Evolutionary conservation across 192 early-diverging fungal genomes (phyloP), one percentile per base, ranked within the genome.

Genomic region (Backusella luteola): DNA sequence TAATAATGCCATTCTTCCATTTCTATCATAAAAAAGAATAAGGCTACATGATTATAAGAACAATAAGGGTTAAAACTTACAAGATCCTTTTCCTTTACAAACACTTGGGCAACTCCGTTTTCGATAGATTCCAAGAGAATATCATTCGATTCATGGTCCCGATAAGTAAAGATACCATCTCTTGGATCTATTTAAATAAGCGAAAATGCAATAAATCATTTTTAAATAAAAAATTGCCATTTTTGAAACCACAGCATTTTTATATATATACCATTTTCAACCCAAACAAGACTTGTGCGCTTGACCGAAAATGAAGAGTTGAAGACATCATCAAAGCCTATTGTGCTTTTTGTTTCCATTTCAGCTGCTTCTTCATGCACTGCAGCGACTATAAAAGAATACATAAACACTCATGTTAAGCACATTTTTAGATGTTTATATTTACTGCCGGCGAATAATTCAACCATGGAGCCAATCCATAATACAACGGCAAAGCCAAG

Each of bases 91-190:
- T 70, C 74, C 52, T 77, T 66, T 4, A 81, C 76, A 78, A 74
- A 81, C 2, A 75, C 69, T 49, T 68, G 67, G 11, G 29, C 49
- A 6, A 63, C 49, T 69, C 77, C 53, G 42, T 78, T 70, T 75
- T 78, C 80, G 34, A 81, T 71, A 9, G 73, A 71, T 35, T 81
- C 73, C 38, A 81, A 66, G 6, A 81, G 32, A 32, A 81, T 81
- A 38, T 81, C 80, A 66, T 75, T 74, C 6, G 73, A 78, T 6
- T 67, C 42, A 9, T 56, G 69, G 34, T 81, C 73, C 14, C 73
- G 66, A 53, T 81, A 77, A 5, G 80, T 81, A 56, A 75, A 81
- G 3, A 81, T 68, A 44, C 80, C 80, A 46, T 81, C 80, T 46
- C 69, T 49, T 17, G 78, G 67, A 56, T 69, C 78, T 79, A 69